These are phyloP conservation scores for Fusarium sp. DNA, from an alignment of 2,329 filamentous ascomycete species.

Conservation along the genomic window DNA sequence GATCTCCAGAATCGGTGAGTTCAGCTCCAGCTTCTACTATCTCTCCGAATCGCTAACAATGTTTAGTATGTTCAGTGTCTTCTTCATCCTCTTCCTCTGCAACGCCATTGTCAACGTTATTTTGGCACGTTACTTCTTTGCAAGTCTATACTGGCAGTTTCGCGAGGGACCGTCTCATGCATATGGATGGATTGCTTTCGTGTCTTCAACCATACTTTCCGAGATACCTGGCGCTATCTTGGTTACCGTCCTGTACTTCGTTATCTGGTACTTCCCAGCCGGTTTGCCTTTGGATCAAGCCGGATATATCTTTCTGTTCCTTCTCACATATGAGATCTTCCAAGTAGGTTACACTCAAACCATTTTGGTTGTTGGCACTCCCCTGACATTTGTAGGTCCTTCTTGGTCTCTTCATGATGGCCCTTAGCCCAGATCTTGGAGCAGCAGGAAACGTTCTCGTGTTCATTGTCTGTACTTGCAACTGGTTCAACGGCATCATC, in stretches of 20 bases:
- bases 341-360: neutral
- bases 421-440: neutral
- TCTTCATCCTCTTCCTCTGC: neutral
- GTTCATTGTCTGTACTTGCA: neutral
- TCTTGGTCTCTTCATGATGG: neutral
- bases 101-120: neutral
- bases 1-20: neutral
- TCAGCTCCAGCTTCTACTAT: accelerated
- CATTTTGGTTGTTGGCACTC: accelerated
- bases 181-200: neutral
- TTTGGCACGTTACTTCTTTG: neutral
- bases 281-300: neutral
- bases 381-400: neutral
- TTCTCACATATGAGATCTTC: neutral
- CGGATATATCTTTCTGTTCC: neutral
- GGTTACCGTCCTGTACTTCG: neutral
- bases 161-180: neutral
- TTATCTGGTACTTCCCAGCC: neutral
- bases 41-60: neutral
- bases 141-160: neutral
- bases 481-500: neutral
- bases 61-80: neutral
- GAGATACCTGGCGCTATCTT: neutral
- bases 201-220: neutral
- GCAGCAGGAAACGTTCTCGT: neutral